Conservation (phyloP, 768 basidiomycete genomes). For the Leccinum variicolor region DNA sequence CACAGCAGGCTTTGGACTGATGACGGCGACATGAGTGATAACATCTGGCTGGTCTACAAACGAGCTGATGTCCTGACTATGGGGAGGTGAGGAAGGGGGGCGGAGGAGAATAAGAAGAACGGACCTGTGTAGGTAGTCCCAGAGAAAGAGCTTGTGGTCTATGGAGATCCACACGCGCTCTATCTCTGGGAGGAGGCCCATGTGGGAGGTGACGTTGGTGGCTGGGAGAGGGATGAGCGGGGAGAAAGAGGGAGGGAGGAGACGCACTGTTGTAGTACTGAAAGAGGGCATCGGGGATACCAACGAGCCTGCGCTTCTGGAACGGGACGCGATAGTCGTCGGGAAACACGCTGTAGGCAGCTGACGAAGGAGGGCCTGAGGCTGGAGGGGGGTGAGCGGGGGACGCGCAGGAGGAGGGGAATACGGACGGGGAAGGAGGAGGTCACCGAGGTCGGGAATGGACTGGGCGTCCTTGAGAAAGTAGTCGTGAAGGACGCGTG, state of each 20-base stretch:
- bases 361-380: slow-evolving; percentile 63
- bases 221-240: slow-evolving; percentile 38
- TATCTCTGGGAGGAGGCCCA: slow-evolving; percentile 91
- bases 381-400: slow-evolving; percentile 37
- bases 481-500: slow-evolving; percentile 62
- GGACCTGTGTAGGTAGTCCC: slow-evolving; percentile 95
- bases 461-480: slow-evolving; percentile 70
- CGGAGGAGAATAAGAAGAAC: slow-evolving; percentile 28
- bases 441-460: slow-evolving; percentile 74
- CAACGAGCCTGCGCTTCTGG: slow-evolving; percentile 71
- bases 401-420: neutral
- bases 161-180: slow-evolving; percentile 95
- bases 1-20: slow-evolving; percentile 79
- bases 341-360: slow-evolving; percentile 73
- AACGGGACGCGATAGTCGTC: slow-evolving; percentile 78
- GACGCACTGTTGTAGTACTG: slow-evolving; percentile 72
- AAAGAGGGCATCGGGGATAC: slow-evolving; percentile 76
- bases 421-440: slow-evolving; percentile 58
- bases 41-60: slow-evolving; percentile 89
- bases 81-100: slow-evolving; percentile 4
- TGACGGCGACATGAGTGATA: slow-evolving; percentile 85
- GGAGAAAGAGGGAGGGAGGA: neutral
- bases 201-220: slow-evolving; percentile 67
- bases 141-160: slow-evolving; percentile 90
- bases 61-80: slow-evolving; percentile 86